Percentiles rank a stretch among this genome's conserved stretches.
phyloP scores from a whole-genome alignment of 2,329 filamentous ascomycete genomes.

The Pestalotiopsis sp. region DNA sequence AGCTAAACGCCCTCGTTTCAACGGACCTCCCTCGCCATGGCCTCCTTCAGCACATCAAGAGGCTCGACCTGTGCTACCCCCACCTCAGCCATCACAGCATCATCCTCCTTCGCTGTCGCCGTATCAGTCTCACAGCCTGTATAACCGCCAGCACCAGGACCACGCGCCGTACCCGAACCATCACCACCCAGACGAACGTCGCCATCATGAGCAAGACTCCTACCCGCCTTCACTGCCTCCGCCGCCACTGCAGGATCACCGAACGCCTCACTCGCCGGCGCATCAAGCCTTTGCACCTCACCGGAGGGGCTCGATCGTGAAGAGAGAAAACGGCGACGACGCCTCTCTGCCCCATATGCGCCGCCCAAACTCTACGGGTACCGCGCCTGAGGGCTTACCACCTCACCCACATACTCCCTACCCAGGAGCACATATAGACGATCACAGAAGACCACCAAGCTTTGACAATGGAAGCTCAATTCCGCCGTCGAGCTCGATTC shows the following conservation, averaged over 20 bases:
- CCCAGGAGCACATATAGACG: constrained; percentile 44
- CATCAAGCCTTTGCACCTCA: constrained; percentile 46
- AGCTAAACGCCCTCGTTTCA: constrained; percentile 61
- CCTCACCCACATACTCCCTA: constrained; percentile 34
- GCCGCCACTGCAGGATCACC: constrained; percentile 34
- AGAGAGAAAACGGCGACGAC: constrained; percentile 57
- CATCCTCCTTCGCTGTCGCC: constrained; percentile 37
- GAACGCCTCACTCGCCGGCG: constrained; percentile 46
- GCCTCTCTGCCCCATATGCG: constrained; percentile 43
- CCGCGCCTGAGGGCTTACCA: constrained; percentile 36
- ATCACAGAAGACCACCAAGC: constrained; percentile 54
- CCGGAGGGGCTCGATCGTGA: constrained; percentile 55
- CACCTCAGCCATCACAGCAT: constrained; percentile 34
- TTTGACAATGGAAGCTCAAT: constrained; percentile 51
- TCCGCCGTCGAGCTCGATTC: constrained; percentile 47
- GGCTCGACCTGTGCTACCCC: constrained; percentile 36
- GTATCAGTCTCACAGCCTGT: constrained; percentile 33
- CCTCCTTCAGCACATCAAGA: constrained; percentile 46
- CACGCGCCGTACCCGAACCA: constrained; percentile 42
- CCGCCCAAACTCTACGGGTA: constrained; percentile 55
- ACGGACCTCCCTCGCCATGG: constrained; percentile 51
- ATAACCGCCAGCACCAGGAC: constrained; percentile 38
- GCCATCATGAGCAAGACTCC: constrained; percentile 58
- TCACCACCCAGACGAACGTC: constrained; percentile 55
- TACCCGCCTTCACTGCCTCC: constrained; percentile 53